Base-by-base conservation (phyloP, 108 stramenopile species). In the Nitzschia palea region DNA sequence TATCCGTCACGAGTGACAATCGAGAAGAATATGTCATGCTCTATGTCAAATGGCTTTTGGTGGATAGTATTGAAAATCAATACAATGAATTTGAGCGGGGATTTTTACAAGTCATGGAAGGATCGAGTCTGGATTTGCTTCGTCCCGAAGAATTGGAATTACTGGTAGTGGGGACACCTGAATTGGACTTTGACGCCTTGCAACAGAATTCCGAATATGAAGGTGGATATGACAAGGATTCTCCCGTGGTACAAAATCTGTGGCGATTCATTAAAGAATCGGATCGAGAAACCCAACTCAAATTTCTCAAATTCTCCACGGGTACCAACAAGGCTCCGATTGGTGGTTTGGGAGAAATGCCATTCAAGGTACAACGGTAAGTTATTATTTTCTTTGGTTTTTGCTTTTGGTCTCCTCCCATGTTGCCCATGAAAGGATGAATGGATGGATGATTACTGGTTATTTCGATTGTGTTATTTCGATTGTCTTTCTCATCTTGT, bases 261-360 rank as follows among this genome's bases (percentile, higher is more conserved):
- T 97, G 96, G 96, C 73, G 74, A 33, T 90, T 89, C 57, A 71
- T 96, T 27, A 70, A 76, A 30, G 42, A 71, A 20, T 56, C 83
- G 25, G 32, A 63, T 14, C 64, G 58, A 20, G 86, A 83, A 28
- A 73, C 81, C 3, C 83, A 95, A 65, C 65, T 69, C n/a, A 65
- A 80, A 17, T 89, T 98, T 32, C 78, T 98, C 42, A 91, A 92
- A 76, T 98, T 98, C 70, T 77, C 74, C 9, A 96, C 97, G 27
- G 97, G 95, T 10, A 83, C 78, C 23, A 85, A 64, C 27, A 81
- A 82, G 47, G 56, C 94, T 5, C 95, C 96, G 1, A 90, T 97
- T 34, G 97, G 97, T 28, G 97, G 97, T 23, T 76, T 96, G n/a
- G 86, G 87, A 4, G 74, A 85, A 44, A 71, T 98, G 60, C 36